Evolutionary conservation across 164 flowering plant genomes (phyloP).

Genomic region (Platanus orientalis): DNA sequence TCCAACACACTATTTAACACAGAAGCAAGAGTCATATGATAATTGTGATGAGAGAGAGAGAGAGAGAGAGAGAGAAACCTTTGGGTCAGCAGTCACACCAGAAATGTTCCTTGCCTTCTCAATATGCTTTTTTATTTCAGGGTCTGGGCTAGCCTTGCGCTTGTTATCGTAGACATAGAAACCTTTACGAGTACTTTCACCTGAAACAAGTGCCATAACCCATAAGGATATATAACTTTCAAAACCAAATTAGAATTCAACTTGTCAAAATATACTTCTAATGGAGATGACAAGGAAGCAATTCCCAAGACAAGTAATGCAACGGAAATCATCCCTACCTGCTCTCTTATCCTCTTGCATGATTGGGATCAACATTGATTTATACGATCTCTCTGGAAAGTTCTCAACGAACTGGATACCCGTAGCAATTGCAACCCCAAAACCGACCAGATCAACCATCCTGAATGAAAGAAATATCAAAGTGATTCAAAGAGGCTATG

Average conservation of each 20-base stretch:
- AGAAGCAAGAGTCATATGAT: no score
- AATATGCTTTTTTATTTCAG: slow-evolving; percentile 63
- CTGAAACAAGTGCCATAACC: slow-evolving; percentile 34
- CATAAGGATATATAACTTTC: neutral
- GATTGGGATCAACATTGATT: slow-evolving; percentile 62
- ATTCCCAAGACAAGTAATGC: no score
- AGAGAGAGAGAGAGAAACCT: slow-evolving; percentile 45
- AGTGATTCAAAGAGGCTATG: neutral
- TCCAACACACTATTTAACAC: no score
- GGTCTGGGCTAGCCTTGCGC: slow-evolving; percentile 74
- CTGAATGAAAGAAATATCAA: slow-evolving; percentile 29
- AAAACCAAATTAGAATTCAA: neutral
- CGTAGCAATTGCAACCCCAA: slow-evolving; percentile 86
- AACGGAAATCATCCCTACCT: slow-evolving; percentile 33
- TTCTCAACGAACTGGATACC: slow-evolving; percentile 58
- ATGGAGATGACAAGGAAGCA: no score
- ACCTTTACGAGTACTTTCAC: slow-evolving; percentile 73
- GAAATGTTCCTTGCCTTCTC: slow-evolving; percentile 75
- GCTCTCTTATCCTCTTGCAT: slow-evolving; percentile 79
- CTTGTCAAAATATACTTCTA: no score
- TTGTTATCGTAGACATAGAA: slow-evolving; percentile 69
- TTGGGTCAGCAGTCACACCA: slow-evolving; percentile 59
- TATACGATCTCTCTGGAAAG: slow-evolving; percentile 72
- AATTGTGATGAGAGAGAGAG: no score
- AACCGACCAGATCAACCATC: slow-evolving; percentile 82